phyloP scores from a whole-genome alignment of 768 basidiomycete genomes.

The Mycena leptocephala region DNA sequence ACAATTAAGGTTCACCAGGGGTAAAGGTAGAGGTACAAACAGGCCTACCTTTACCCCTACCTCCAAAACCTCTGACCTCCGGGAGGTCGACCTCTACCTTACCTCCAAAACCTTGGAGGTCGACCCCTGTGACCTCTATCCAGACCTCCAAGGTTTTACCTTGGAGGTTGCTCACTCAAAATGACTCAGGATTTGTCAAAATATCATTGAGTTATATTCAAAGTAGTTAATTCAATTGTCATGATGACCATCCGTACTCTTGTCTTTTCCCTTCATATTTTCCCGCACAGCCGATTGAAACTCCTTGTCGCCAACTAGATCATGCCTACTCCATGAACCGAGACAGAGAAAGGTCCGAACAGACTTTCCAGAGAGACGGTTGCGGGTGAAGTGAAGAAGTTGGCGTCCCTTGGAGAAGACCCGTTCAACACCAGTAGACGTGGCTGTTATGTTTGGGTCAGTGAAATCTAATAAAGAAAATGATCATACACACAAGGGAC shows the following conservation, averaged over 20 bases:
- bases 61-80: not conserved
- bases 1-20: not conserved
- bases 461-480: not conserved
- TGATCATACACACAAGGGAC: constrained; percentile 26
- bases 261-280: constrained; percentile 1
- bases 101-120: too few species aligned
- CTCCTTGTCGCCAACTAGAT: constrained; percentile 26
- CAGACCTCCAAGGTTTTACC: not conserved
- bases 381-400: constrained; percentile 37
- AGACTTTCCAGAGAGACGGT: constrained; percentile 25
- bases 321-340: constrained; percentile 32
- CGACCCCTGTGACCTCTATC: not conserved
- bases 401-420: constrained; percentile 39
- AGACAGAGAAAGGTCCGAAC: constrained; percentile 36
- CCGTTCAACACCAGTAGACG: constrained; percentile 37
- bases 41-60: not conserved
- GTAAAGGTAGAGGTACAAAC: not conserved
- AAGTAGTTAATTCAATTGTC: not conserved
- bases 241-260: not conserved
- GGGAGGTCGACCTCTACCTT: not conserved
- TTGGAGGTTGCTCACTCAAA: not conserved
- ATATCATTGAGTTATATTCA: too few species aligned
- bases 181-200: not conserved
- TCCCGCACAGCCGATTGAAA: not conserved
- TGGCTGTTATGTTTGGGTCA: constrained; percentile 21